Evolutionary conservation across 768 basidiomycete genomes (phyloP).

Genomic region (Kwoniella sp.): DNA sequence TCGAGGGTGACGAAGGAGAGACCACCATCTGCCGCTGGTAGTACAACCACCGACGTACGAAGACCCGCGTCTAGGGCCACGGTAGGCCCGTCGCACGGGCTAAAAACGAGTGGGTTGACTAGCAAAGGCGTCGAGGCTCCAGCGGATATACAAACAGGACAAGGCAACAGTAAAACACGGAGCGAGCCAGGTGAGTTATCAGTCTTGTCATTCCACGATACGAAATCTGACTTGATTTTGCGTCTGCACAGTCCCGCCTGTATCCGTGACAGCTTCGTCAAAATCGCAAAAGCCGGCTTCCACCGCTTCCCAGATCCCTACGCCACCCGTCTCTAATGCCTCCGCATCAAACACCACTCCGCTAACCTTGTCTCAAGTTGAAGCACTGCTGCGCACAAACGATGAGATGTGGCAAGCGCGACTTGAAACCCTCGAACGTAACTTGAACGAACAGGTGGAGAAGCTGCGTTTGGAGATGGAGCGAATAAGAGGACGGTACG

Average conservation of each 20-base stretch:
- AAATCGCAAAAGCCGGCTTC: not conserved
- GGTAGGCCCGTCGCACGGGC: not conserved
- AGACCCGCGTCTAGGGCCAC: not conserved
- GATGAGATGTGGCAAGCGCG: slow-evolving; percentile 21
- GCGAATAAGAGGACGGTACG: not conserved
- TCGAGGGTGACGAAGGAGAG: not conserved
- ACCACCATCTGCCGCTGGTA: not conserved
- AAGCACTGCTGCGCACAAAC: slow-evolving; percentile 14
- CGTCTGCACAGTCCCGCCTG: too few relatives aligned
- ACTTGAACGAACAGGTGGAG: slow-evolving; percentile 19
- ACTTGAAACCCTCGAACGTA: slow-evolving; percentile 6
- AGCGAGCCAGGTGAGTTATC: too few relatives aligned
- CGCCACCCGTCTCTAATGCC: slow-evolving; percentile 9
- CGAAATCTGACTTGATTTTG: too few relatives aligned
- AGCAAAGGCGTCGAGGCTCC: too few relatives aligned
- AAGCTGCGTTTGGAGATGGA: slow-evolving; percentile 14
- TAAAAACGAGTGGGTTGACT: not conserved
- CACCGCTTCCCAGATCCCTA: not conserved
- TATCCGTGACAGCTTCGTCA: not conserved
- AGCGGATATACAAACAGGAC: too few relatives aligned
- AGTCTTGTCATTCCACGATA: too few relatives aligned
- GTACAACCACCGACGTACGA: not conserved
- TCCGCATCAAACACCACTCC: not conserved
- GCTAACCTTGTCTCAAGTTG: slow-evolving; percentile 5
- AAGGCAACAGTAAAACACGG: too few relatives aligned